Conservation (phyloP, 495 filamentous ascomycete species). For the Pseudotulostoma volvatum region DNA sequence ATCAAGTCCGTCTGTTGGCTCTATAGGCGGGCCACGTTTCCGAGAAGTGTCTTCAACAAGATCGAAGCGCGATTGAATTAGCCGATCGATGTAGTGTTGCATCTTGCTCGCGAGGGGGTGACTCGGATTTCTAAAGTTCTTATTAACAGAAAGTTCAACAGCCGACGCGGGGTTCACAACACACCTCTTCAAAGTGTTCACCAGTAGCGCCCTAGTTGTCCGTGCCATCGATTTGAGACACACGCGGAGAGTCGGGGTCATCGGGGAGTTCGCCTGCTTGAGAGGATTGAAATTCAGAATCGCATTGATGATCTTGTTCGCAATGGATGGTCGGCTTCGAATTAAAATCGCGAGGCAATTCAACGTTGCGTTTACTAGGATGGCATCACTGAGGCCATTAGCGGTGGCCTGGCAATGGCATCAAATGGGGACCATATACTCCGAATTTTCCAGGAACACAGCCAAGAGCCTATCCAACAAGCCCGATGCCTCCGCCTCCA, state of each 20-base stretch:
- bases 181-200: conserved; percentile 65
- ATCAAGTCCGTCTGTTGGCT: conserved; percentile 53
- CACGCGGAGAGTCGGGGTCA: conserved; percentile 64
- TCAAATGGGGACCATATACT: conserved; percentile 34
- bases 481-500: conserved; percentile 84
- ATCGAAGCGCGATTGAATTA: conserved; percentile 57
- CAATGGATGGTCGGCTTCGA: conserved; percentile 60
- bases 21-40: conserved; percentile 54
- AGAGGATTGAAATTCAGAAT: conserved; percentile 87
- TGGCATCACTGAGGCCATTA: conserved; percentile 47
- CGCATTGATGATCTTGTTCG: conserved; percentile 67
- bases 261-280: conserved; percentile 53
- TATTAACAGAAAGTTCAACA: not conserved
- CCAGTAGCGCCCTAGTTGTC: conserved; percentile 65
- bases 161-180: conserved; percentile 6
- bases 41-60: conserved; percentile 53
- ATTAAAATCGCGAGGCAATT: conserved; percentile 72
- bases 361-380: conserved; percentile 82
- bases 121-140: conserved; percentile 43
- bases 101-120: conserved; percentile 53
- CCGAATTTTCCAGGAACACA: conserved; percentile 68
- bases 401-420: conserved; percentile 3
- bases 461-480: conserved; percentile 79
- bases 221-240: conserved; percentile 86
- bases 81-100: conserved; percentile 62